phyloP scores from a whole-genome alignment of 495 filamentous ascomycete species.

The Rostrohypoxylon terebratum region DNA sequence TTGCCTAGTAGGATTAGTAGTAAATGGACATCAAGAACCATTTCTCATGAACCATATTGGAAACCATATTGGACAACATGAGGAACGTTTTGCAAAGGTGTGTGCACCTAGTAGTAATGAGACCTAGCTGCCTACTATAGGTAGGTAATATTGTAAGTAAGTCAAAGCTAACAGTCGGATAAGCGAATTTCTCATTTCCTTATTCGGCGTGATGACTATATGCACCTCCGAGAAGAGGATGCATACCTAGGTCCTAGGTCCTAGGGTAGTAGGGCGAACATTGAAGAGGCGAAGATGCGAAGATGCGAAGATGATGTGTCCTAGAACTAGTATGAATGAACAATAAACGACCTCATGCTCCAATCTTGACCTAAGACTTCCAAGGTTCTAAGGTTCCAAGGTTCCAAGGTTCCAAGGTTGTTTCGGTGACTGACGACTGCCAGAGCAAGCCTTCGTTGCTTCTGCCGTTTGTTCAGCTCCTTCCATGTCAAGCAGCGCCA shows the following conservation, averaged over 20 bases:
- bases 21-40: neutral
- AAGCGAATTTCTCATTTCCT: constrained; percentile 28
- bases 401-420: neutral
- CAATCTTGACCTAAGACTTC: neutral
- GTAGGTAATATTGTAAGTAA: neutral
- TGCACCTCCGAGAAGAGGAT: constrained; percentile 10
- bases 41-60: neutral
- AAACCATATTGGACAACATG: neutral
- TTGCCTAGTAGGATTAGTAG: neutral
- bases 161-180: constrained; percentile 10
- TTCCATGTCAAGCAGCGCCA: neutral
- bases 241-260: too few species aligned
- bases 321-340: constrained; percentile 8
- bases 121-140: too few species aligned
- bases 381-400: too few species aligned
- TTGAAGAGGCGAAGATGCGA: too few species aligned
- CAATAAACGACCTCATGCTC: neutral
- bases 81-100: neutral
- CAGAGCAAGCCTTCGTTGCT: constrained; percentile 1
- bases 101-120: too few species aligned
- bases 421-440: neutral
- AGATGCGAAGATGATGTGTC: neutral
- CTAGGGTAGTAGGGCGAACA: too few species aligned
- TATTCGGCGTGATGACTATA: constrained; percentile 2
- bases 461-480: constrained; percentile 7